phyloP scores from a whole-genome alignment of 495 filamentous ascomycete genomes.

The Cudoniella acicularis region DNA sequence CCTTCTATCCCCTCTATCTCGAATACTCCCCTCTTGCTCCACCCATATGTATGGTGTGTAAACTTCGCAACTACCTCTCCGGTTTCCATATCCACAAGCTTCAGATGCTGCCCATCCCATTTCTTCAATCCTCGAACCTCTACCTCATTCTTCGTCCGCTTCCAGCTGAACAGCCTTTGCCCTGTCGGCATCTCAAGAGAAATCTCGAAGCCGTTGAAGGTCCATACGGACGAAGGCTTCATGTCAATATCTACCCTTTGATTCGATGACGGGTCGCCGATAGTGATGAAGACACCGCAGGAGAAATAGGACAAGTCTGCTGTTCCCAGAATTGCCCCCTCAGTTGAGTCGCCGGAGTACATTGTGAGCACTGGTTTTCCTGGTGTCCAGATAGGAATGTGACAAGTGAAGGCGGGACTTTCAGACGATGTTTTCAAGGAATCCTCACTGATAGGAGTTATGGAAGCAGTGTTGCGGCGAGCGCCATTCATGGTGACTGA shows the following conservation, averaged over 20 bases:
- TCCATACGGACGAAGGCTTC: neutral
- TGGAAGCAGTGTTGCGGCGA: neutral
- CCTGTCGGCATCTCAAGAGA: neutral
- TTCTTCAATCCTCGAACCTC: neutral
- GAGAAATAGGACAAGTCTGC: neutral
- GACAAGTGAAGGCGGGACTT: neutral
- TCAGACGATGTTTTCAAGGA: neutral
- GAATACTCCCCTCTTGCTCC: neutral
- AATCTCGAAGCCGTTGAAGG: neutral
- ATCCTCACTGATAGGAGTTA: neutral
- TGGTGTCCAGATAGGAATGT: neutral
- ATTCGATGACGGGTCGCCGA: neutral
- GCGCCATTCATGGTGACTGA: neutral
- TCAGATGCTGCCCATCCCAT: neutral
- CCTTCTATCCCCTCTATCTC: neutral
- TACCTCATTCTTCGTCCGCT: neutral
- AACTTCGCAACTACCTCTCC: neutral
- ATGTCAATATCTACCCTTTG: neutral
- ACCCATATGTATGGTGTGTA: neutral
- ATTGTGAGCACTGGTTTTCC: neutral
- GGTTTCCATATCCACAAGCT: neutral
- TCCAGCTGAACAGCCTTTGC: neutral
- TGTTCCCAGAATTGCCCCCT: neutral
- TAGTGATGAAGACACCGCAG: neutral
- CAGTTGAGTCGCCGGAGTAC: neutral